These are phyloP conservation scores for Rhododendron simsii DNA, from an alignment of 148 eudicot genomes.

Conservation along the genomic window DNA sequence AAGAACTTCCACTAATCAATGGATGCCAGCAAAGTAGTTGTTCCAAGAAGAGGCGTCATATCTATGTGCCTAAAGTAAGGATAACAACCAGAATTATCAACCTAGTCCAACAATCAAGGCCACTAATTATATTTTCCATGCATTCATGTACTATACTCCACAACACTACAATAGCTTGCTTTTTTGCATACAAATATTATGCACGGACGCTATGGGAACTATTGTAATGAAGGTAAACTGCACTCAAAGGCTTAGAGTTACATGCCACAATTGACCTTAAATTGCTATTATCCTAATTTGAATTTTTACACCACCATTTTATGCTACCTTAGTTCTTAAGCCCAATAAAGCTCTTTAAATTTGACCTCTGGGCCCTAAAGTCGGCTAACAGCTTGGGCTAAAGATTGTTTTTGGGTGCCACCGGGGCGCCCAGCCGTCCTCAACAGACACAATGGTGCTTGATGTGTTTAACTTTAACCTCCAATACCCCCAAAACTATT, in stretches of 20 bases:
- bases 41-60: not conserved
- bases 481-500: not conserved
- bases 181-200: not conserved
- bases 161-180: not conserved
- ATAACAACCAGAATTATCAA: conserved; percentile 3
- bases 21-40: not conserved
- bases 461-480: not conserved
- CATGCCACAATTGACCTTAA: not conserved
- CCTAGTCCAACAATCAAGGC: not conserved
- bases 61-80: not conserved
- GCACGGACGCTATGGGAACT: not conserved
- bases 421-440: not conserved
- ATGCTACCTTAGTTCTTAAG: not conserved
- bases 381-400: not conserved
- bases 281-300: not conserved
- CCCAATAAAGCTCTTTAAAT: too few species aligned
- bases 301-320: not conserved
- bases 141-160: not conserved
- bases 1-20: not conserved
- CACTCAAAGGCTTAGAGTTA: not conserved
- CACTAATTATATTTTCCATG: not conserved
- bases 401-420: not conserved
- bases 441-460: not conserved
- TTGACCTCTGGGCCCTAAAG: not conserved
- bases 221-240: not conserved